These are phyloP conservation scores for Sodiomyces alkalinus DNA, from an alignment of 2,329 filamentous ascomycete species.

Conservation along the genomic window DNA sequence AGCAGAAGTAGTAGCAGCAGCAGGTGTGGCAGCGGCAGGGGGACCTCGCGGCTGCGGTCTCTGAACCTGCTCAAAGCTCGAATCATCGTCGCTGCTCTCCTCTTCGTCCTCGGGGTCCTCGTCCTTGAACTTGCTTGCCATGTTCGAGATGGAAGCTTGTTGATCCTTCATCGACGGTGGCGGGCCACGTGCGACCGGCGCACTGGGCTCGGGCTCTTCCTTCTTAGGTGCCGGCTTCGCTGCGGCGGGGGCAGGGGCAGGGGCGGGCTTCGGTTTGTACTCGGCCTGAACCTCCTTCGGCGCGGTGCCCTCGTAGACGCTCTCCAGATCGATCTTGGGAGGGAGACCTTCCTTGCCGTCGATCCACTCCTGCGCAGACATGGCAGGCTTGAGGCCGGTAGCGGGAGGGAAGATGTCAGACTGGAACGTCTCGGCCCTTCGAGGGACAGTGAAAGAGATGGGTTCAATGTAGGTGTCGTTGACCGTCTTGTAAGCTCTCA, in stretches of 20 bases:
- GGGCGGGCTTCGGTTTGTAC: slow-evolving; percentile 40
- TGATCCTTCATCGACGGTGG: slow-evolving; percentile 69
- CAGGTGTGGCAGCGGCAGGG: slow-evolving; percentile 13
- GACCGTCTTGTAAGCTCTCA: slow-evolving; percentile 93
- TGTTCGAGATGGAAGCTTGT: slow-evolving; percentile 69
- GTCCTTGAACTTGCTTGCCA: slow-evolving; percentile 79
- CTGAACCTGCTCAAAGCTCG: slow-evolving; percentile 74
- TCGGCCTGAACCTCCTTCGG: slow-evolving; percentile 62
- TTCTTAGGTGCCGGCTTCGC: slow-evolving; percentile 36
- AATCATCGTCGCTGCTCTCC: slow-evolving; percentile 51
- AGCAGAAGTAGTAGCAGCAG: slow-evolving; percentile 13
- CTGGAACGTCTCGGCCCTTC: slow-evolving; percentile 88
- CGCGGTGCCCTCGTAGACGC: slow-evolving; percentile 71
- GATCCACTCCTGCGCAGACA: slow-evolving; percentile 73
- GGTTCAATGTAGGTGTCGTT: slow-evolving; percentile 91
- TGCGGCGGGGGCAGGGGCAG: slow-evolving; percentile 25
- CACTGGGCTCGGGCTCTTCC: slow-evolving; percentile 19
- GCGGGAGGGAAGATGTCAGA: slow-evolving; percentile 92
- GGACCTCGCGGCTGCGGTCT: slow-evolving; percentile 53
- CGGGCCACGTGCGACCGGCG: slow-evolving; percentile 24
- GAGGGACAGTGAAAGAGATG: slow-evolving; percentile 91
- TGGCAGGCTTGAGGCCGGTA: slow-evolving; percentile 61
- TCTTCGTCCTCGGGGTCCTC: slow-evolving; percentile 42
- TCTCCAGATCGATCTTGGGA: slow-evolving; percentile 86
- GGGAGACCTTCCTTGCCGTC: slow-evolving; percentile 71